These are phyloP conservation scores for Cubamyces lactineus DNA, from an alignment of 768 basidiomycete genomes.

Conservation along the genomic window DNA sequence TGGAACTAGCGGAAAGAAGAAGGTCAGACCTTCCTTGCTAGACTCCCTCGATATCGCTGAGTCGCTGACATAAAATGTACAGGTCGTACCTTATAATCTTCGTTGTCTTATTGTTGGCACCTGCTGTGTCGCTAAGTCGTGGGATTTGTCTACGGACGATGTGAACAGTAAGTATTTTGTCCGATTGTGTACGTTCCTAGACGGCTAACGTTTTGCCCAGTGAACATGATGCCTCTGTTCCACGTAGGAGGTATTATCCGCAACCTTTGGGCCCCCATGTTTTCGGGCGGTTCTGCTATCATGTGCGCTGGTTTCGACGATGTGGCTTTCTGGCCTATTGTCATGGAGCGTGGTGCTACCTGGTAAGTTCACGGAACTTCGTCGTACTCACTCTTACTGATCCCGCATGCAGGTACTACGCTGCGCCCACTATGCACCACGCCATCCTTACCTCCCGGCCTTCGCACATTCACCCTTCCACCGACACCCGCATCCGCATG, in stretches of 20 bases:
- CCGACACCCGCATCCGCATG: slow-evolving; percentile 47
- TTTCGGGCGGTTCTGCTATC: slow-evolving; percentile 18
- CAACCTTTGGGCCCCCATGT: slow-evolving; percentile 20
- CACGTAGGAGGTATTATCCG: slow-evolving; percentile 22
- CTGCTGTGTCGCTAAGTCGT: slow-evolving; percentile 47
- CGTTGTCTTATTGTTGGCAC: slow-evolving; percentile 48
- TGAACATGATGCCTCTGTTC: slow-evolving; percentile 30
- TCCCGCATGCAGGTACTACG: slow-evolving; percentile 46
- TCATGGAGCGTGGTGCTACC: slow-evolving; percentile 43
- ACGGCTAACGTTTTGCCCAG: no score
- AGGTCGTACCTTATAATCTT: slow-evolving; percentile 45
- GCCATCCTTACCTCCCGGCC: slow-evolving; percentile 48
- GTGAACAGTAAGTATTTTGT: slow-evolving; percentile 58
- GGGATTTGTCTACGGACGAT: slow-evolving; percentile 43
- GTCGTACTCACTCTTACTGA: neutral
- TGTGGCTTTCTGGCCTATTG: slow-evolving; percentile 36
- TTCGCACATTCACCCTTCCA: slow-evolving; percentile 34
- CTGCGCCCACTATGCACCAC: slow-evolving; percentile 54
- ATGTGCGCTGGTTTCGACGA: slow-evolving; percentile 23
- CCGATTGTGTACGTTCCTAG: no score
- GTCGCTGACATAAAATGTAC: no score
- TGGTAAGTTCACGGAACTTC: slow-evolving; percentile 45
- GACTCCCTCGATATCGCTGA: neutral
- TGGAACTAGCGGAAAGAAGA: slow-evolving; percentile 60
- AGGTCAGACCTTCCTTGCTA: slow-evolving; percentile 24